These are phyloP conservation scores for Aspergillus sp. DNA, from an alignment of 2,329 filamentous ascomycete species.

Conservation along the genomic window DNA sequence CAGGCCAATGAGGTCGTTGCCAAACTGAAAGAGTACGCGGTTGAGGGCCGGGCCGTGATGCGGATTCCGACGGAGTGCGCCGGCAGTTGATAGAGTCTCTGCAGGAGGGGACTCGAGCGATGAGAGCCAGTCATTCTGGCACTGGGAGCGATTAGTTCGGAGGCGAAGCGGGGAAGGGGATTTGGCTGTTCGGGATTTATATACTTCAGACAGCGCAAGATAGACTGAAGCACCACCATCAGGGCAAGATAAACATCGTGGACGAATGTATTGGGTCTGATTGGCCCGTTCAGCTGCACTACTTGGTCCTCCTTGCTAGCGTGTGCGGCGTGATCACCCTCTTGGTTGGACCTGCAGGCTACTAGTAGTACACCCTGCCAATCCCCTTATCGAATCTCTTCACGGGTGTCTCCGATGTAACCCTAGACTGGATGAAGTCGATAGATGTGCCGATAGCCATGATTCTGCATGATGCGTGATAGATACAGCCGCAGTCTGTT, in stretches of 20 bases:
- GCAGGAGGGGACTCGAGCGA: neutral
- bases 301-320: neutral
- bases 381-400: slow-evolving; percentile 9
- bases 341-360: slow-evolving; percentile 3
- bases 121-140: neutral
- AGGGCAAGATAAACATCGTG: neutral
- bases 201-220: neutral
- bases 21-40: too few relatives aligned
- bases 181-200: neutral
- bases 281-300: neutral
- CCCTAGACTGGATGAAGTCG: neutral
- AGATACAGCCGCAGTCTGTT: neutral
- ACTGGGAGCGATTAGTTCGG: neutral
- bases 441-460: neutral
- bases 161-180: neutral
- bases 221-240: neutral
- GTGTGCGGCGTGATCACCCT: neutral
- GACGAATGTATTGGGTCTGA: neutral
- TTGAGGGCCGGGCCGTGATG: too few relatives aligned
- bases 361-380: slow-evolving; percentile 1
- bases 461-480: neutral
- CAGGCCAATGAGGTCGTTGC: too few relatives aligned
- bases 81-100: neutral
- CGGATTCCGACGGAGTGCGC: slow-evolving; percentile 26
- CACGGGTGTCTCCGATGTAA: slow-evolving; percentile 13